These are phyloP conservation scores for Elongisporangium prolatum DNA, from an alignment of 352 stramenopile species.

Conservation along the genomic window DNA sequence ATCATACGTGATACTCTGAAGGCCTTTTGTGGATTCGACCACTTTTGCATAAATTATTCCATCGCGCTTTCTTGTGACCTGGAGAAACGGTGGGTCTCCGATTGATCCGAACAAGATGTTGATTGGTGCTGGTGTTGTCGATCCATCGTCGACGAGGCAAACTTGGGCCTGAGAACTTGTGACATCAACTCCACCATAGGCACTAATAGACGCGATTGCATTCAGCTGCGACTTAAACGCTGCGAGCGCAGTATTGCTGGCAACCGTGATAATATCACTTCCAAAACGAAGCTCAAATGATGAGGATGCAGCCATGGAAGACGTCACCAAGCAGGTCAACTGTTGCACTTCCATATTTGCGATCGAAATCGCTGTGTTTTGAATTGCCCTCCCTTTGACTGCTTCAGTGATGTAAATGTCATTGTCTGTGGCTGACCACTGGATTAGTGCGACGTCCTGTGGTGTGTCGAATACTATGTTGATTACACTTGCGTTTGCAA, in stretches of 20 bases:
- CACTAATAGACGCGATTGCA: constrained; percentile 24
- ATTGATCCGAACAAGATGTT: constrained; percentile 44
- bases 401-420: constrained; percentile 59
- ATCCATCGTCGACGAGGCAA: constrained; percentile 31
- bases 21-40: constrained; percentile 54
- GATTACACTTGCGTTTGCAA: constrained; percentile 27
- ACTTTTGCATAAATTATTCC: constrained; percentile 46
- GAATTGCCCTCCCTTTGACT: constrained; percentile 37
- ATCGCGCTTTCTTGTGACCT: constrained; percentile 33
- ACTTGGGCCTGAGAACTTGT: constrained; percentile 26
- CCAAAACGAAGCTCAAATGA: constrained; percentile 58
- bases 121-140: constrained; percentile 19
- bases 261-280: constrained; percentile 25
- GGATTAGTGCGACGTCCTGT: constrained; percentile 35
- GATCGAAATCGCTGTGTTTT: constrained; percentile 31
- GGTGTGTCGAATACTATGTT: constrained; percentile 67
- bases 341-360: constrained; percentile 57
- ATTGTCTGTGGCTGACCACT: constrained; percentile 49
- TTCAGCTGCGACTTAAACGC: constrained; percentile 54
- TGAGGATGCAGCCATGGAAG: constrained; percentile 13
- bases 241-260: constrained; percentile 22
- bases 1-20: constrained; percentile 73
- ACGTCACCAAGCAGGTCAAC: constrained; percentile 43
- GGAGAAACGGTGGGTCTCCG: constrained; percentile 34
- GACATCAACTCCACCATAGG: constrained; percentile 46